These are phyloP conservation scores for Coriaria nepalensis DNA, from an alignment of 306 rosid genomes.

Conservation along the genomic window DNA sequence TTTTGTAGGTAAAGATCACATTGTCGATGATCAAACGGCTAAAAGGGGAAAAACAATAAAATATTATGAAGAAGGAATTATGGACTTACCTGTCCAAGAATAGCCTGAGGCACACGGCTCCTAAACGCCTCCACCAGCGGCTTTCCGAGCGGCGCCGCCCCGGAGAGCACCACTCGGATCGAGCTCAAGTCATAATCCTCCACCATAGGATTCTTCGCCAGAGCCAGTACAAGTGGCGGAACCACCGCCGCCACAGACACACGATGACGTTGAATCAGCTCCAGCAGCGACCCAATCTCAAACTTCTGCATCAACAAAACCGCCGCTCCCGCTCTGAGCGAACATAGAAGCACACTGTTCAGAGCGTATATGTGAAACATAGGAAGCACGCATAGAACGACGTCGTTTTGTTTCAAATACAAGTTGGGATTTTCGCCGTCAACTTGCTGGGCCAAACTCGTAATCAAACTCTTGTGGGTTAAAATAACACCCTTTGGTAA, in stretches of 20 bases:
- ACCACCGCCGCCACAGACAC: slow-evolving; percentile 79
- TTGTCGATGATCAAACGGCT: too few species aligned
- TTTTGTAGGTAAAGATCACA: too few species aligned
- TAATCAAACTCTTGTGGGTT: slow-evolving; percentile 54
- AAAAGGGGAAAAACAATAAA: not conserved
- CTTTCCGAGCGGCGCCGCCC: slow-evolving; percentile 89
- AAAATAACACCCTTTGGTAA: slow-evolving; percentile 70
- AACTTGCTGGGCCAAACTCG: slow-evolving; percentile 84
- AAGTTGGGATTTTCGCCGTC: slow-evolving; percentile 84
- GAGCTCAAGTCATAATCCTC: slow-evolving; percentile 57
- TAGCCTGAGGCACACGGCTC: slow-evolving; percentile 50
- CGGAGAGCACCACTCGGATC: slow-evolving; percentile 44
- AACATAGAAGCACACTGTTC: slow-evolving; percentile 46
- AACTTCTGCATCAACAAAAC: slow-evolving; percentile 65
- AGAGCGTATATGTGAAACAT: slow-evolving; percentile 70
- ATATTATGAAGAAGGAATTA: not conserved
- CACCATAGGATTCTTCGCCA: slow-evolving; percentile 63
- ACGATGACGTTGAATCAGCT: slow-evolving; percentile 30
- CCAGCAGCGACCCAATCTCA: slow-evolving; percentile 51
- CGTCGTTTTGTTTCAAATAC: slow-evolving; percentile 36
- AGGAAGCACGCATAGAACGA: slow-evolving; percentile 70
- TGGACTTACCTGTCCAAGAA: slow-evolving; percentile 56
- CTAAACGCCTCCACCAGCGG: slow-evolving; percentile 62
- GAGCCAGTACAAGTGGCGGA: slow-evolving; percentile 69
- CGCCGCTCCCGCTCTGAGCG: slow-evolving; percentile 55